These are phyloP conservation scores for Penicillium mononematosum DNA, from an alignment of 495 filamentous ascomycete genomes.

Conservation along the genomic window DNA sequence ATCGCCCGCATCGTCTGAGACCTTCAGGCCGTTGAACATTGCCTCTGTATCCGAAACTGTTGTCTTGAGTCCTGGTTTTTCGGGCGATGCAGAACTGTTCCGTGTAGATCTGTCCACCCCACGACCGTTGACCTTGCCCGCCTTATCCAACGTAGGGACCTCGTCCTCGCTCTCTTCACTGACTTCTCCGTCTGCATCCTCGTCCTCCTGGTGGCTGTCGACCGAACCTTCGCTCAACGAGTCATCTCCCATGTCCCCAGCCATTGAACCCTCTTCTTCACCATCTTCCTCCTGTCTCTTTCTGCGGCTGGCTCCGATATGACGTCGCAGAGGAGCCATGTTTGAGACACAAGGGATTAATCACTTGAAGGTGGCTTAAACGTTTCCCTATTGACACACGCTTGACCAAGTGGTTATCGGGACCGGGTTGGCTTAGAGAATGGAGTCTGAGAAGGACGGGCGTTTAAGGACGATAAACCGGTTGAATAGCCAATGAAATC, in stretches of 20 bases:
- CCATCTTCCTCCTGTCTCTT: slow-evolving; percentile 75
- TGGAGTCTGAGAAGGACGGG: slow-evolving; percentile 3
- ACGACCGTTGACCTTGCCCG: slow-evolving; percentile 37
- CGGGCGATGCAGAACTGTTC: slow-evolving; percentile 27
- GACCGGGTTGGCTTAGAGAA: slow-evolving; percentile 8
- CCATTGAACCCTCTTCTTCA: slow-evolving; percentile 64
- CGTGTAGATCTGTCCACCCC: slow-evolving; percentile 28
- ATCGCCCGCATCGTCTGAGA: slow-evolving; percentile 54
- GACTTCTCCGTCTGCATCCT: slow-evolving; percentile 67
- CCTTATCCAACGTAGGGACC: slow-evolving; percentile 46
- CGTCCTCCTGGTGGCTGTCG: slow-evolving; percentile 71
- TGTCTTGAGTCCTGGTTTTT: slow-evolving; percentile 31
- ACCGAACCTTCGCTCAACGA: slow-evolving; percentile 79
- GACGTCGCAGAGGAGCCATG: slow-evolving; percentile 66
- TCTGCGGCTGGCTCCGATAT: slow-evolving; percentile 72
- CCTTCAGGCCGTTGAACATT: slow-evolving; percentile 81
- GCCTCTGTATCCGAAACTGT: slow-evolving; percentile 72
- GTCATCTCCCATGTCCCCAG: slow-evolving; percentile 72
- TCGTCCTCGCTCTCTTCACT: slow-evolving; percentile 75
- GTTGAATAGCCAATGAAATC: slow-evolving; percentile 8
- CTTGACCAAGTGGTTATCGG: slow-evolving; percentile 8
- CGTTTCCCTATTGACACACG: slow-evolving; percentile 1
- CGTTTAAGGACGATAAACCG: slow-evolving; percentile 11
- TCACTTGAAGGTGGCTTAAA: background rate
- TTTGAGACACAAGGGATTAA: slow-evolving; percentile 5